Conservation (phyloP, 371 early-diverging fungal genomes). For the Capillidium heterosporum region DNA sequence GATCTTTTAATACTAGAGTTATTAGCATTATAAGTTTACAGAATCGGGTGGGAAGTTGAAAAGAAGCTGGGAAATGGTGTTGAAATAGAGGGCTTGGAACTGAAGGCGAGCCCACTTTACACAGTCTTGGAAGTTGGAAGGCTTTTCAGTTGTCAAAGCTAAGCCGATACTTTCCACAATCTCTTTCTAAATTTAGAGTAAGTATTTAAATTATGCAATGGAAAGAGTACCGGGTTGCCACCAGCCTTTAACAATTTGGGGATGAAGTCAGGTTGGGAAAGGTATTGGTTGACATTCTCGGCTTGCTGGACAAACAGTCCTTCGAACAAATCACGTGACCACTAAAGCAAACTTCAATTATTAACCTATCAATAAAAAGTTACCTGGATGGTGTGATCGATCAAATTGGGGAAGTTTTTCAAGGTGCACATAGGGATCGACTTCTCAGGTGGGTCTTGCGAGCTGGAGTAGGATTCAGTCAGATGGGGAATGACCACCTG, state of each 20-base stretch:
- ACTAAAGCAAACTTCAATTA: slow-evolving; percentile 14
- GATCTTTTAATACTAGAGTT: slow-evolving; percentile 10
- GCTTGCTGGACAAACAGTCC: slow-evolving; percentile 83
- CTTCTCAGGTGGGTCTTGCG: slow-evolving; percentile 98
- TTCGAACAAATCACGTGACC: slow-evolving; percentile 97
- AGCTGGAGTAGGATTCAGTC: slow-evolving; percentile 98
- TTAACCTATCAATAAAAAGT: no score
- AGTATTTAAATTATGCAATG: slow-evolving; percentile 9
- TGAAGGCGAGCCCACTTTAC: slow-evolving; percentile 77
- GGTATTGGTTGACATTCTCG: slow-evolving; percentile 83
- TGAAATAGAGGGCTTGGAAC: slow-evolving; percentile 87
- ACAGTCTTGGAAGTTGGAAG: slow-evolving; percentile 77
- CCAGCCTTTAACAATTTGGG: no score
- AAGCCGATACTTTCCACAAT: slow-evolving; percentile 44
- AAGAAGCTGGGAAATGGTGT: slow-evolving; percentile 82
- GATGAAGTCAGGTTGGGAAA: slow-evolving; percentile 29
- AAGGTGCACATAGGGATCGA: slow-evolving; percentile 99
- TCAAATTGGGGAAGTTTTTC: slow-evolving; percentile 98
- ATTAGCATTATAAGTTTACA: slow-evolving; percentile 14
- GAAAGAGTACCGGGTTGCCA: no score
- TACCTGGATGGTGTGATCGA: slow-evolving; percentile 98
- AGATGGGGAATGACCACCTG: slow-evolving; percentile 90
- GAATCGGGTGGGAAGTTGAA: slow-evolving; percentile 92
- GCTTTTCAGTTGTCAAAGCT: slow-evolving; percentile 56
- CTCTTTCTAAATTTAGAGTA: slow-evolving; percentile 31